Percentiles rank a stretch among this genome's conserved stretches.
Evolutionary conservation across 345 rosid genomes (phyloP).

Genomic region (Populus ilicifolia): DNA sequence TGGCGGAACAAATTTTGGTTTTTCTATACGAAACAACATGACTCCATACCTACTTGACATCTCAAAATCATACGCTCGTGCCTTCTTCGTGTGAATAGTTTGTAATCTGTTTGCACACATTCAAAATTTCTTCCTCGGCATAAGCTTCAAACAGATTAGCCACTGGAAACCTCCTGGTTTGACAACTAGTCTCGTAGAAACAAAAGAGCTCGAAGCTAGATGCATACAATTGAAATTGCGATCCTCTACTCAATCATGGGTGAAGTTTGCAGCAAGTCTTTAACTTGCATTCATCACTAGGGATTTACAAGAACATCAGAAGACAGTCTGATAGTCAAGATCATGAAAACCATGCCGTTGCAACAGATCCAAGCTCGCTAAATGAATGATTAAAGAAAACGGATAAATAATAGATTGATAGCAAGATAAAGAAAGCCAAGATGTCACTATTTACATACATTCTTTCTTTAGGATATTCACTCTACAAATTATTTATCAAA

Average conservation of each 20-base stretch:
- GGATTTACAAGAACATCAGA: too few relatives aligned
- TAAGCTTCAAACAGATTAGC: too few relatives aligned
- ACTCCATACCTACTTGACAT: background rate
- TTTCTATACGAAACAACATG: background rate
- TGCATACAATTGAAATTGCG: background rate
- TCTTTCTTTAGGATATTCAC: slow-evolving; percentile 11
- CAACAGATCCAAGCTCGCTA: background rate
- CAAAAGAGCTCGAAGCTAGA: background rate
- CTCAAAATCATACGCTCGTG: background rate
- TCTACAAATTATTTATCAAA: slow-evolving; percentile 59
- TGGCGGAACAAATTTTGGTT: background rate
- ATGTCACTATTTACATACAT: slow-evolving; percentile 17
- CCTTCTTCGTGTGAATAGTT: background rate
- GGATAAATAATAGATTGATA: background rate
- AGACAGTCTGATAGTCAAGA: background rate
- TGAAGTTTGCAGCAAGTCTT: too few relatives aligned
- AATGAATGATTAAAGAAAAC: background rate
- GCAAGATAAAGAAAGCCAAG: background rate
- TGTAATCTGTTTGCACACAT: background rate
- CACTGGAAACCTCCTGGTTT: too few relatives aligned
- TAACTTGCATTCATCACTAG: too few relatives aligned
- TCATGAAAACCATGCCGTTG: background rate
- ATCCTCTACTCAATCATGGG: too few relatives aligned
- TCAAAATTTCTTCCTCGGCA: background rate
- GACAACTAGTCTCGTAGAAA: too few relatives aligned